phyloP scores from a whole-genome alignment of 352 stramenopile species.

The Pythium periplocum region DNA sequence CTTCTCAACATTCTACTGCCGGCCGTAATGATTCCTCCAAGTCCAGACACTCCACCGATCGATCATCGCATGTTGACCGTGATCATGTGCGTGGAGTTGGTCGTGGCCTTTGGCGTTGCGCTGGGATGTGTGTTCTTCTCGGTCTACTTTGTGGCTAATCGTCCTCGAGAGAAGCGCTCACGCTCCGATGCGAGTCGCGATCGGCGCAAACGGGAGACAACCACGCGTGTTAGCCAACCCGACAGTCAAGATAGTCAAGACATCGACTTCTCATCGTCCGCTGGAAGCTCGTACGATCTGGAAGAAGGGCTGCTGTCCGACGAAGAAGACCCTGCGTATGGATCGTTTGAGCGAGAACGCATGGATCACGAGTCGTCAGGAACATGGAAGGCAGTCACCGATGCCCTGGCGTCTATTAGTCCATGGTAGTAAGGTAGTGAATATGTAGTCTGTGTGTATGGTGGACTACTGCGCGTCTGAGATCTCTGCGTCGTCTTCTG shows the following conservation, averaged over 20 bases:
- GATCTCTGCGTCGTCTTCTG: constrained; percentile 7
- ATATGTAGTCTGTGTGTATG: not conserved
- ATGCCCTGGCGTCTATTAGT: constrained; percentile 59
- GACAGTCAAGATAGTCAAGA: not conserved
- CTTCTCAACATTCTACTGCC: constrained; percentile 76
- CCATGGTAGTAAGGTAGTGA: constrained; percentile 40
- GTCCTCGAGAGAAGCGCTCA: constrained; percentile 34
- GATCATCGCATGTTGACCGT: constrained; percentile 79
- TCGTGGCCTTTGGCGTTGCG: constrained; percentile 77
- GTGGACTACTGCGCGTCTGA: constrained; percentile 3
- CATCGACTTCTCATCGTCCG: constrained; percentile 8
- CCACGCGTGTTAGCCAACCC: not conserved
- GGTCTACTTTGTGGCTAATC: constrained; percentile 85
- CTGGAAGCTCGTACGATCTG: constrained; percentile 34
- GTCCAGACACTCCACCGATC: constrained; percentile 67
- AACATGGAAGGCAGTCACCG: constrained; percentile 47
- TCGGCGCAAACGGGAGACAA: not conserved
- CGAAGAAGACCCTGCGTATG: constrained; percentile 59
- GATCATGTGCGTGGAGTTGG: constrained; percentile 84
- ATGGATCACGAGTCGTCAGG: constrained; percentile 1
- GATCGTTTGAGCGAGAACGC: constrained; percentile 39
- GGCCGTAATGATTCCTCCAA: constrained; percentile 56
- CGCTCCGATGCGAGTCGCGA: not conserved
- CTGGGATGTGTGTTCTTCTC: constrained; percentile 82
- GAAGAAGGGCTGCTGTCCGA: constrained; percentile 68